Conservation (phyloP, 2,329 filamentous ascomycete species). For the Trichophyton rubrum region DNA sequence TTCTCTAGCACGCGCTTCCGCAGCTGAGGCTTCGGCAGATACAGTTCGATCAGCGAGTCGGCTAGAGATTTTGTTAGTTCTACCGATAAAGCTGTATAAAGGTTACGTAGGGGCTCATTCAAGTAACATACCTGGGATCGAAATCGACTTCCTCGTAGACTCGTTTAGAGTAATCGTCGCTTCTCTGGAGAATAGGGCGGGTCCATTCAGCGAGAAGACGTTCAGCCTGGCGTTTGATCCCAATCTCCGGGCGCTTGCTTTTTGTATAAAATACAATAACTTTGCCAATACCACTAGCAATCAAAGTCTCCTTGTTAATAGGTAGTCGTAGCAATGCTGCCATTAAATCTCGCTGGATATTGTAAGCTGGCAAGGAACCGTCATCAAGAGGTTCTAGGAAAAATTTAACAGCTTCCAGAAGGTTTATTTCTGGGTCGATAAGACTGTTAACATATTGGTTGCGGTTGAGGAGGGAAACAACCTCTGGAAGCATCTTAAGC, state of each 20-base stretch:
- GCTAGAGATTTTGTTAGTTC: constrained; percentile 18
- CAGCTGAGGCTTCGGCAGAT: constrained; percentile 30
- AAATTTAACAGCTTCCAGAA: constrained; percentile 88
- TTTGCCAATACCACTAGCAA: constrained; percentile 89
- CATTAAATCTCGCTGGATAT: constrained; percentile 92
- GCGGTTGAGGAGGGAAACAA: constrained; percentile 75
- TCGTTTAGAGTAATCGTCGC: constrained; percentile 87
- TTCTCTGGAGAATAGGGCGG: constrained; percentile 81
- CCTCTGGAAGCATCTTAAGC: constrained; percentile 82
- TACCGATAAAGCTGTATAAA: background rate
- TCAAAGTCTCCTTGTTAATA: constrained; percentile 78
- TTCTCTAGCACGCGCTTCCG: constrained; percentile 40
- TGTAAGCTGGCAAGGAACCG: constrained; percentile 86
- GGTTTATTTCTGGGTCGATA: constrained; percentile 87
- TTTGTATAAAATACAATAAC: constrained; percentile 95
- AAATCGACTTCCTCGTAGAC: constrained; percentile 46
- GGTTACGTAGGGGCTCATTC: background rate
- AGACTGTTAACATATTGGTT: constrained; percentile 71
- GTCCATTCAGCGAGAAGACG: constrained; percentile 92
- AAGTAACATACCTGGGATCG: constrained; percentile 40
- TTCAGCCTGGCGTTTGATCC: constrained; percentile 89
- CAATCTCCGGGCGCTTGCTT: constrained; percentile 74
- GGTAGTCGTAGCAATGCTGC: constrained; percentile 65
- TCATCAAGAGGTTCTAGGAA: constrained; percentile 94
- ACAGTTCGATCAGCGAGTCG: constrained; percentile 25